Evolutionary conservation across 352 stramenopile species (phyloP), one percentile per base, ranked within the genome.

Genomic region (Chrysophaeum taylorii): DNA sequence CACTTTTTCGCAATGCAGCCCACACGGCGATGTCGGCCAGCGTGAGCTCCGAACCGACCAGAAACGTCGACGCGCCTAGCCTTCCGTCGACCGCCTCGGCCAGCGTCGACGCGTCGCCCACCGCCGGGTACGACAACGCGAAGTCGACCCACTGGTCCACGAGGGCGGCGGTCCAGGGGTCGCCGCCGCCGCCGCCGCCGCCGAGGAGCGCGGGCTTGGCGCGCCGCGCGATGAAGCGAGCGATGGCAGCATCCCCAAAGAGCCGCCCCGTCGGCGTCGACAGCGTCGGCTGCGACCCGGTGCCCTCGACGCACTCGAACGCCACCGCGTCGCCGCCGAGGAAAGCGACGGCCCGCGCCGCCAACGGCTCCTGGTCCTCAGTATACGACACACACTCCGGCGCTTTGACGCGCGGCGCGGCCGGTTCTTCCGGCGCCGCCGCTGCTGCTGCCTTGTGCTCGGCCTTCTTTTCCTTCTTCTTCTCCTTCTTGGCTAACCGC

Each of bases 21-120:
- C 90, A 98, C 12, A 98, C 74, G 7, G 89, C 90, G 48, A 98
- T 82, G 82, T 99, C 95, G 0, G 94, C 95, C 25, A 99, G 83
- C 27, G 92, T 94, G 12, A 98, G 72, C 5, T 82, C 83, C 76
- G 94, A 83, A 39, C 91, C 92, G 5, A 97, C 87, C 54, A 98
- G 77, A 77, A 96, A 99, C 1, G 93, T 98, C 50, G 86, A 80
- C 15, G 82, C 82, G 52, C 84, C 80, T 37, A 98, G 80, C 50
- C 92, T 77, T 12, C 85, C 84, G 77, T 98, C 82, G 43, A 99
- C 75, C 18, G 92, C 89, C 67, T 84, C 82, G 2, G 91, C 76
- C 14, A 87, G 79, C 16, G 77, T 78, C 53, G 76, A 21, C 14
- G 27, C 72, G 27, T 73, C 62, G 36, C 73, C 70, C 48, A 86